Evolutionary conservation across 441 rosid genomes (phyloP), one percentile per base, ranked within the genome.

Genomic region (Erodium moschatum): DNA sequence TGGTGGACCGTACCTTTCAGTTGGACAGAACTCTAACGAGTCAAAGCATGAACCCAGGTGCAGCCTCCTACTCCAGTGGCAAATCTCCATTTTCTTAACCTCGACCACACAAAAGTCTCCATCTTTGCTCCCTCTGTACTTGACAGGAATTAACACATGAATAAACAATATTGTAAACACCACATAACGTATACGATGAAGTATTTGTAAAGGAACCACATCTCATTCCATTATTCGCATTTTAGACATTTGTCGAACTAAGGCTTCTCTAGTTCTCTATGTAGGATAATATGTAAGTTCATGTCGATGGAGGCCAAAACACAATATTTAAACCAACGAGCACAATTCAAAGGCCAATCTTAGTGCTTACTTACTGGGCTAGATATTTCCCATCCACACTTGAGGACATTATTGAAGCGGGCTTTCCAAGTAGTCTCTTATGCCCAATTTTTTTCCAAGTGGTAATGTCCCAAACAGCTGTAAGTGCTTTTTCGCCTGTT

Each of bases 41-140:
- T 85, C 80, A 73, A 94, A 85, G 67, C 80, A 64, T 46, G 90
- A 81, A 50, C 97, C 97, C 68, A 79, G 84, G 72, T 91, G 98
- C 64, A 89, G 84, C 86, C 96, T 88, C 85, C 81, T 88, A 76
- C 96, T 94, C 85, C 85, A 84, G 75, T 91, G 98, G 75, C 81
- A 80, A 46, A 91, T 78, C 75, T 88, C 96, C 98, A 94, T 94
- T 70, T 88, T 94, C 82, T 86, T 89, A 21, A 91, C 84, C 73
- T 94, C 90, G 52, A 85, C 97, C 18, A 89, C 86, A 65, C 91
- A 85, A 21, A 89, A 74, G 71, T 91, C 96, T 67, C 99, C 97
- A 71, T 91, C 97, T 76, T 85, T 88, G 81, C 97, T 92, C 78
- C 92, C 99, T 76, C 99, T 91, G 20, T 52, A 52, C 60, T 52